Evolutionary conservation across 805 yeast species (phyloP).

Genomic region (Saccharomycopsis oosterbeekiorum): DNA sequence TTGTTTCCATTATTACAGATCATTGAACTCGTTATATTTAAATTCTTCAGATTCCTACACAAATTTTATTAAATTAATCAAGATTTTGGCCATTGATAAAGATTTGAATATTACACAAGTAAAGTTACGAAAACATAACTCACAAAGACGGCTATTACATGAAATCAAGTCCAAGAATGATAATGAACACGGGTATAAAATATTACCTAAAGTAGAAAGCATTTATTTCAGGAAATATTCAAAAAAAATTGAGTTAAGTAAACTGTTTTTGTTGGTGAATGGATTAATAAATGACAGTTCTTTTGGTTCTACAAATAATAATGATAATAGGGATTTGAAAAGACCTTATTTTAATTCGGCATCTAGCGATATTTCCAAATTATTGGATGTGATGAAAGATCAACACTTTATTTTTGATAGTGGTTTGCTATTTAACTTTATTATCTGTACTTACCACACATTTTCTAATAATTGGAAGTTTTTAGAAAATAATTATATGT

Average conservation of each 20-base stretch:
- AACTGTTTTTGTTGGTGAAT: not conserved
- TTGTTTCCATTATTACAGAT: slow-evolving; percentile 4
- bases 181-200: not conserved
- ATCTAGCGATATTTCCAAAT: not conserved
- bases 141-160: not conserved
- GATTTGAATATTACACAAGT: not conserved
- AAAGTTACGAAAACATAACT: not conserved
- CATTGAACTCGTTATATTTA: not conserved
- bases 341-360: not conserved
- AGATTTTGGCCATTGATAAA: slow-evolving; percentile 10
- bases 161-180: not conserved
- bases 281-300: not conserved
- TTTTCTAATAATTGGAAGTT: not conserved
- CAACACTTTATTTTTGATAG: not conserved
- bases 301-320: not conserved
- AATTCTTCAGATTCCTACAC: not conserved
- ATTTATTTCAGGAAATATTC: not conserved
- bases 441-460: not conserved
- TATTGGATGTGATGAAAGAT: not conserved
- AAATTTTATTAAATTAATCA: slow-evolving; percentile 5
- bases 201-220: not conserved
- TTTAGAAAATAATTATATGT: not conserved
- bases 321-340: not conserved
- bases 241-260: not conserved
- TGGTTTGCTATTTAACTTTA: not conserved